Evolutionary conservation across 78 protist genomes (phyloP), one percentile per base, ranked within the genome.

Genomic region (Bodo saltans): DNA sequence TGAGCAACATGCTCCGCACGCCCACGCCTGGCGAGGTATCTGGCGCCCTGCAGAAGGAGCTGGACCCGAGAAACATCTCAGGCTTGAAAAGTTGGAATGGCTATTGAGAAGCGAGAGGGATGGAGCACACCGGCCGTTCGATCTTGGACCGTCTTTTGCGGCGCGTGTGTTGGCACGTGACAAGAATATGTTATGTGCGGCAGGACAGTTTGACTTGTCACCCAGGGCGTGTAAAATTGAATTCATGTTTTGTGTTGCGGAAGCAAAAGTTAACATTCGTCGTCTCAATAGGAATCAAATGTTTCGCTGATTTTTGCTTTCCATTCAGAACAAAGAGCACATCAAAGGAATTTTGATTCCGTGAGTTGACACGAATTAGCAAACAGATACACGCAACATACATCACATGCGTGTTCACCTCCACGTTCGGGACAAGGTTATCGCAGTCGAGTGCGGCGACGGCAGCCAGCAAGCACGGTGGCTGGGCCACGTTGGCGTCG

Each of bases 381-480:
- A n/a, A n/a, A n/a, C n/a, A n/a, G n/a, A n/a, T n/a, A n/a, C n/a
- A n/a, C n/a, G n/a, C n/a, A n/a, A n/a, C n/a, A n/a, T n/a, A n/a
- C 60, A 47, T 8, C 60, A 17, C 60, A 47, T 47, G 60, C 8
- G 17, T 8, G 74, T 38, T 8, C 74, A 71, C 53, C 53, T 71
- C 39, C 74, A 71, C 74, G 40, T 71, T 8, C 39, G 40, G 29
- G 74, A 71, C 39, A 71, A 71, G 40, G 17, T 17, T 17, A 38
- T 71, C 53, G 17, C 17, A 8, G 74, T 71, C 53, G 53, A 71
- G 17, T 71, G 74, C 74, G 74, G 74, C 39, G 74, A 71, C 39
- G 74, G 74, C 29, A 71, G 32, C 29, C 74, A 71, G 40, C 39
- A 17, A 8, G 40, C 17, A 17, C 39, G 39, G 40, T 71, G 74